A percentile compares a stretch with the other conserved stretches of the same genome.
phyloP scores from a whole-genome alignment of 305 asterid species.

The Fraxinus xanthoxyloides region DNA sequence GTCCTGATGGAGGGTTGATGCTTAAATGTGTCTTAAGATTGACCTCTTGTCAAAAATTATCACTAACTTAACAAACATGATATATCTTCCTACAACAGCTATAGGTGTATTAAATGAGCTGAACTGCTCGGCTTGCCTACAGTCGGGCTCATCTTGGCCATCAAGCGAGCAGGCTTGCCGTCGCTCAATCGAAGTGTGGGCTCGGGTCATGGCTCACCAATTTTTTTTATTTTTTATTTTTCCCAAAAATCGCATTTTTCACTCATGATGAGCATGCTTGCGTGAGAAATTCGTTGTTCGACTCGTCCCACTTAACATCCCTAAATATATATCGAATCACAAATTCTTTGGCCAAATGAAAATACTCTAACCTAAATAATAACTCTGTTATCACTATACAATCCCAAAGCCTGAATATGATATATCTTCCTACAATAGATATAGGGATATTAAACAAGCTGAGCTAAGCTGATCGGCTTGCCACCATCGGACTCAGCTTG shows the following conservation, averaged over 20 bases:
- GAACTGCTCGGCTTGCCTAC: neutral
- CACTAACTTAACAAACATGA: neutral
- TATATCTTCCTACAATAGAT: neutral
- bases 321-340: neutral
- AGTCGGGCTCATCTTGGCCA: neutral
- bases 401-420: neutral
- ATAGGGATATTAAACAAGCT: neutral
- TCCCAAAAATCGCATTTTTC: neutral
- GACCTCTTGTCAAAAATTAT: neutral
- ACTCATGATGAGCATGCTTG: neutral
- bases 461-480: neutral
- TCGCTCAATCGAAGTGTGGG: neutral
- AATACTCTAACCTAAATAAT: neutral
- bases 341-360: neutral
- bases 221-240: neutral
- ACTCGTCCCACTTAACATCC: neutral
- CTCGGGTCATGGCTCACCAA: neutral
- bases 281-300: neutral
- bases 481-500: neutral
- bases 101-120: neutral
- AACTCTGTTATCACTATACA: neutral
- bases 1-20: conserved; percentile 6
- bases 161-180: neutral
- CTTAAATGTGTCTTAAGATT: neutral
- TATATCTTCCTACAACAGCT: neutral